Percentiles rank a stretch among this genome's conserved stretches.
phyloP scores from a whole-genome alignment of 2,329 filamentous ascomycete species.

The Aureobasidium pullulans region DNA sequence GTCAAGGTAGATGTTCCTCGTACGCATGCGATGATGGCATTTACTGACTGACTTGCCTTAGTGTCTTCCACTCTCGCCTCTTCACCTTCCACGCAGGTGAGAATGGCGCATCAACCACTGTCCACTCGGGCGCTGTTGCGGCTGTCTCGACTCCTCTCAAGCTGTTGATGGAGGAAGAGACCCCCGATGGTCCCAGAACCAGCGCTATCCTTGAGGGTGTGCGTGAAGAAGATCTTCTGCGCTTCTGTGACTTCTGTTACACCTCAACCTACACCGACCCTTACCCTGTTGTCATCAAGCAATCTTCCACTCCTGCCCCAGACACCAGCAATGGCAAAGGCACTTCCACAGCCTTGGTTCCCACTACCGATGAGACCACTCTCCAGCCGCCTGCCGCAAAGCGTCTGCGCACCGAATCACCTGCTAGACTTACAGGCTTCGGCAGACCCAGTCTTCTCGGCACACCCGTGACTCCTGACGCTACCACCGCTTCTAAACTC shows the following conservation, averaged over 20 bases:
- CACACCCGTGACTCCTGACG: neutral
- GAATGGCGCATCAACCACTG: conserved; percentile 1
- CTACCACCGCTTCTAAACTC: neutral
- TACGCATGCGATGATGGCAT: too few relatives aligned
- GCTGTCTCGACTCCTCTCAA: conserved; percentile 3
- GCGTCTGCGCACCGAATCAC: neutral
- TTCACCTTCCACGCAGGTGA: conserved; percentile 5
- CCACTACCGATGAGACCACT: neutral
- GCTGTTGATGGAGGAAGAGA: conserved; percentile 4
- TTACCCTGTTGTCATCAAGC: conserved; percentile 1
- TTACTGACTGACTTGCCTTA: neutral
- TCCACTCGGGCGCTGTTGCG: conserved; percentile 8
- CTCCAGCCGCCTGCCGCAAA: neutral
- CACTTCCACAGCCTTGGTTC: neutral
- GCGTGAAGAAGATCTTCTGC: conserved; percentile 11
- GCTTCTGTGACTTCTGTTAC: conserved; percentile 10
- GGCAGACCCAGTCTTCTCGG: neutral
- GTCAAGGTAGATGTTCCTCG: neutral
- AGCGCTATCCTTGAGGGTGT: neutral
- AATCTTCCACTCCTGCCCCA: neutral
- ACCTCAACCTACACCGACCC: conserved; percentile 1
- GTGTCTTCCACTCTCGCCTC: conserved; percentile 1
- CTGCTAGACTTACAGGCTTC: neutral
- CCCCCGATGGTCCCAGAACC: neutral
- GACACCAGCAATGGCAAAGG: neutral